A percentile compares a stretch with the other conserved stretches of the same genome.
phyloP scores from a whole-genome alignment of 139 green algal species.

The Desmodesmus armatus region DNA sequence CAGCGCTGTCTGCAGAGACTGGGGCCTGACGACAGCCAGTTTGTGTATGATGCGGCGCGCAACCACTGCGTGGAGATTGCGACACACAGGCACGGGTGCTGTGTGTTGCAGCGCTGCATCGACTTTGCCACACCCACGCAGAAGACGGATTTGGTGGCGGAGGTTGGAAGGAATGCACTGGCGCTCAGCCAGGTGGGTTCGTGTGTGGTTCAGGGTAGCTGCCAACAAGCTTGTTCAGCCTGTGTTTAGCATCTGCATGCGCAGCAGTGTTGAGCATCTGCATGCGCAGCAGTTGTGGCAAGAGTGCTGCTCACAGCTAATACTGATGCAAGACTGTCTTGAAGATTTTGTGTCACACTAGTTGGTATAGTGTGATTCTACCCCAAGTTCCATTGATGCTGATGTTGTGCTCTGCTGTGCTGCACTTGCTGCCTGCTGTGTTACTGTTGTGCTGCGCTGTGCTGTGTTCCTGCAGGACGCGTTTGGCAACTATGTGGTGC shows the following conservation, averaged over 20 bases:
- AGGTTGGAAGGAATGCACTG: conserved; percentile 88
- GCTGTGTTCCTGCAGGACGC: conserved; percentile 81
- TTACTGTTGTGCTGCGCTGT: not conserved
- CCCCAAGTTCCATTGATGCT: not conserved
- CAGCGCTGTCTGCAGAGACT: conserved; percentile 95
- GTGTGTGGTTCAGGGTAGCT: not conserved
- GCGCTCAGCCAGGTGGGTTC: conserved; percentile 83
- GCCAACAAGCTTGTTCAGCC: not conserved
- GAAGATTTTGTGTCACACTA: too few species aligned
- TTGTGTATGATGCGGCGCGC: conserved; percentile 94
- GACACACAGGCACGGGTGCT: conserved; percentile 98
- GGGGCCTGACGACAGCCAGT: conserved; percentile 81
- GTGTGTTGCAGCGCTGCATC: conserved; percentile 99
- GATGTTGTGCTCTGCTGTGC: not conserved
- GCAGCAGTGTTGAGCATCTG: conserved; percentile 4
- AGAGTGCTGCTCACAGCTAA: not conserved
- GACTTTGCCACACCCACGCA: conserved; percentile 92
- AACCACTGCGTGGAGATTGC: conserved; percentile 93
- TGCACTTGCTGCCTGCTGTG: not conserved
- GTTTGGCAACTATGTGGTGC: conserved; percentile 99
- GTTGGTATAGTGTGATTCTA: not conserved
- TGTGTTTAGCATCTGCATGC: not conserved
- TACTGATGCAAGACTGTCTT: too few species aligned
- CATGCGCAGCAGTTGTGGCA: not conserved
- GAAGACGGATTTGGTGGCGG: conserved; percentile 81